Evolutionary conservation across 2,329 filamentous ascomycete species (phyloP), one percentile per base, ranked within the genome.

Genomic region (Aureobasidium mangrovei): DNA sequence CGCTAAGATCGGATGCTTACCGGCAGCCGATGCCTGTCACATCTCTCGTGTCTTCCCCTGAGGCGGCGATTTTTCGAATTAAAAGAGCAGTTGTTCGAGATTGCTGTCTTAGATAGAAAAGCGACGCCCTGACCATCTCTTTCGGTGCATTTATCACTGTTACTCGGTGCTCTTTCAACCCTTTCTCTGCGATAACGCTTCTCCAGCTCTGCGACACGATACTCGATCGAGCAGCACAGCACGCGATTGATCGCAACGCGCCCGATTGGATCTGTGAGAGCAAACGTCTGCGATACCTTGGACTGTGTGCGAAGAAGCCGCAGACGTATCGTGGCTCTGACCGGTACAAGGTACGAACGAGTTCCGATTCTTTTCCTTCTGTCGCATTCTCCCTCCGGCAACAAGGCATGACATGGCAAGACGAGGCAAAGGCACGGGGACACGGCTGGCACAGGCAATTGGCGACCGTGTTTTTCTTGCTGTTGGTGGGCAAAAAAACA

Each of bases 111-210:
- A 35, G 7, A 35, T 35, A 35, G 10, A 35, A 35, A 35, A 35
- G 47, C 29, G 33, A 42, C 47, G 49, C 49, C 49, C 40, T 44
- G 49, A 53, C 49, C 49, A 53, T 35, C 31, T 35, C 32, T 38
- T 53, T 44, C 18, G 39, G 38, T 40, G 36, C 36, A 52, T 53
- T 44, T 43, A 43, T 53, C 39, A 53, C 44, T 53, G 40, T 36
- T 44, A 41, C 39, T 52, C 47, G 47, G 47, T 40, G 40, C 49
- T n/a, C 40, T 33, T 53, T 31, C 26, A 26, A 53, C 32, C 40
- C 31, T 44, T 28, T 53, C 28, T 46, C 27, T 27, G 33, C 51
- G 36, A 28, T 31, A 48, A 26, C 24, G 44, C 7, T n/a, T 24
- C 36, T 45, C 27, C 32, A 31, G 36, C 26, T 45, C 41, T 29